Evolutionary conservation across 2,329 filamentous ascomycete species (phyloP).

Genomic region (Huntiella decipiens): DNA sequence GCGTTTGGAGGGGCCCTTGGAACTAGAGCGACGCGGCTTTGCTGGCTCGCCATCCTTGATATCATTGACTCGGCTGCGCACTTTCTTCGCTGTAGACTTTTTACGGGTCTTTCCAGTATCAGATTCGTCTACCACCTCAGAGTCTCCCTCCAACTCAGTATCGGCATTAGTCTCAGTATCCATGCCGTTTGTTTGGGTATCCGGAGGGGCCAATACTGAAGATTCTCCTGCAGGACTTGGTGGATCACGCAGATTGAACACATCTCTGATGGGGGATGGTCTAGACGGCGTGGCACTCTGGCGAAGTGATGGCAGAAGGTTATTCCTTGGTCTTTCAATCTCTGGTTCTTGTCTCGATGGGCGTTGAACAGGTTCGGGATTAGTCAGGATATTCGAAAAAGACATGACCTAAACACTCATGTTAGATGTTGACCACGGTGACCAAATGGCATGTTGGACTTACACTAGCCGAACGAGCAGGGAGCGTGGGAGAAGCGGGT

Average conservation of each 20-base stretch:
- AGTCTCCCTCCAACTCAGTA: constrained; percentile 11
- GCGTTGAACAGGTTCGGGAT: constrained; percentile 39
- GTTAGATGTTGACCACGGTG: constrained; percentile 6
- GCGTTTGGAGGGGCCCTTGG: constrained; percentile 34
- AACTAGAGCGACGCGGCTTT: constrained; percentile 34
- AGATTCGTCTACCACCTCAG: constrained; percentile 10
- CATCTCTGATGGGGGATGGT: constrained; percentile 2
- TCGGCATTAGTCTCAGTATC: constrained; percentile 8
- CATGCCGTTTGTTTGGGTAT: constrained; percentile 5
- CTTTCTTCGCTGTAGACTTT: constrained; percentile 13
- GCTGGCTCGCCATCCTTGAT: constrained; percentile 29
- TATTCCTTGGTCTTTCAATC: constrained; percentile 3
- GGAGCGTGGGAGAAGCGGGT: constrained; percentile 11
- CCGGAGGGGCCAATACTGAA: constrained; percentile 8
- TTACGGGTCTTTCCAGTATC: constrained; percentile 11
- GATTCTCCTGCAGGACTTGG: neutral
- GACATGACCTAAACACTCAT: constrained; percentile 57
- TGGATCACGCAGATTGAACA: neutral
- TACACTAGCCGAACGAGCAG: constrained; percentile 6
- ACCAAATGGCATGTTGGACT: neutral
- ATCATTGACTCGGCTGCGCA: constrained; percentile 31
- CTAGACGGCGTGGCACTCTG: constrained; percentile 5
- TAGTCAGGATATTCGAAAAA: constrained; percentile 84
- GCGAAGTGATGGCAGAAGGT: constrained; percentile 5
- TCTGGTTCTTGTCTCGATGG: neutral